Percentiles rank a stretch among this genome's conserved stretches.
phyloP scores from a whole-genome alignment of 768 basidiomycete genomes.

The Gymnopilus junonius region DNA sequence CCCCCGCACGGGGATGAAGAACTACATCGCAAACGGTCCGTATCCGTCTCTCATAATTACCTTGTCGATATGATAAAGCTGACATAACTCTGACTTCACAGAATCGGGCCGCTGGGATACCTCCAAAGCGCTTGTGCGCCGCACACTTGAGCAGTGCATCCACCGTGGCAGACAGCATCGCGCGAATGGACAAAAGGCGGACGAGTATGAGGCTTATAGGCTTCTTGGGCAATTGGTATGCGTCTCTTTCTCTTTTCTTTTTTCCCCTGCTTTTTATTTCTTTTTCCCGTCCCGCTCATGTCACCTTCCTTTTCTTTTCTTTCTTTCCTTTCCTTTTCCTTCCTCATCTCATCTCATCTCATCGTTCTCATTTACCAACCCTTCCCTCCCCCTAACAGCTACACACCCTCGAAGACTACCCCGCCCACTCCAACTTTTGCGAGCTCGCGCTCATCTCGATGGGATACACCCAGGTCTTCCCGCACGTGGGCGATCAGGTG shows the following conservation, averaged over 20 bases:
- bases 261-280: too few species aligned
- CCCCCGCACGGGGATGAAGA: conserved; percentile 89
- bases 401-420: conserved; percentile 85
- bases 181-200: conserved; percentile 58
- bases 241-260: conserved; percentile 24
- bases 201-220: conserved; percentile 80
- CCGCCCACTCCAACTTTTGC: conserved; percentile 91
- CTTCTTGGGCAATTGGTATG: conserved; percentile 73
- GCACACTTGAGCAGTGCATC: conserved; percentile 79
- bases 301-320: too few species aligned
- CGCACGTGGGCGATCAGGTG: conserved; percentile 84
- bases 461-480: conserved; percentile 79
- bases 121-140: conserved; percentile 75
- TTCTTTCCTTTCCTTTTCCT: conserved; percentile 15
- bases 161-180: conserved; percentile 72
- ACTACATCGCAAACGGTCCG: conserved; percentile 85
- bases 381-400: too few species aligned
- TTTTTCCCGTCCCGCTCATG: too few species aligned
- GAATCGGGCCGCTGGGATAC: conserved; percentile 88
- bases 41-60: background rate
- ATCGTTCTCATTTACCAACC: too few species aligned
- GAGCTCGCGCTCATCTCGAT: conserved; percentile 78
- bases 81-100: conserved; percentile 19
- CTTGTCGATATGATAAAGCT: too few species aligned
- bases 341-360: too few species aligned